Evolutionary conservation across 2,329 filamentous ascomycete species (phyloP), one percentile per base, ranked within the genome.

Genomic region (Trichophyton simii): DNA sequence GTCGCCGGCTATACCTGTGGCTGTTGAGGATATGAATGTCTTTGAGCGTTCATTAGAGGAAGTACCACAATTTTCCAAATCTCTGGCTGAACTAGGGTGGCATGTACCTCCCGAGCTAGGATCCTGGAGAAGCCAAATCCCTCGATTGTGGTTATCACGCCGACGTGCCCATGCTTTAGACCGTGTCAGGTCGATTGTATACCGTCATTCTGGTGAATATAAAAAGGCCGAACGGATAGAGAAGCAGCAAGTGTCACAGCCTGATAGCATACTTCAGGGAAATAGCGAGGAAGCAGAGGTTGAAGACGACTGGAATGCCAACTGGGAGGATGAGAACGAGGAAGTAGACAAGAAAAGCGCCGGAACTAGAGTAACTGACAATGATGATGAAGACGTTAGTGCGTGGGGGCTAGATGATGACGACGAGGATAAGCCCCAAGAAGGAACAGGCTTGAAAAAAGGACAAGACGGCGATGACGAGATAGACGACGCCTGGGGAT

Each of bases 131-230:
- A 83, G 86, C 46, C 85, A 87, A 64, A 87, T 89, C 0, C 88
- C 91, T 0, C 84, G 84, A 62, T 85, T 90, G 28, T 99, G 94
- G 94, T 80, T 97, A 13, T 83, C 83, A 1, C 92, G 90, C 71
- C 87, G 91, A 66, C 85, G 88, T 68, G 91, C 95, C 68, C 84
- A 82, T 38, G 86, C 89, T 0, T 80, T 99, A 25, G 87, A 91
- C 64, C 81, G 82, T 38, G 84, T 95, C 11, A 84, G 94, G 25
- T 81, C 76, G 20, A 82, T 87, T 54, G 79, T 96, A 1, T 80
- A 84, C 2, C 76, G 77, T 59, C 88, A 87, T 7, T 80, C 92
- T 44, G 85, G 86, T 7, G 74, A 79, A 28, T 80, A 86, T 13
- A 87, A 83, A 66, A 79, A 82, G 54, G 91, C 95, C 0, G 91